These are phyloP conservation scores for Amanita subjunquillea DNA, from an alignment of 768 basidiomycete genomes.

Conservation along the genomic window DNA sequence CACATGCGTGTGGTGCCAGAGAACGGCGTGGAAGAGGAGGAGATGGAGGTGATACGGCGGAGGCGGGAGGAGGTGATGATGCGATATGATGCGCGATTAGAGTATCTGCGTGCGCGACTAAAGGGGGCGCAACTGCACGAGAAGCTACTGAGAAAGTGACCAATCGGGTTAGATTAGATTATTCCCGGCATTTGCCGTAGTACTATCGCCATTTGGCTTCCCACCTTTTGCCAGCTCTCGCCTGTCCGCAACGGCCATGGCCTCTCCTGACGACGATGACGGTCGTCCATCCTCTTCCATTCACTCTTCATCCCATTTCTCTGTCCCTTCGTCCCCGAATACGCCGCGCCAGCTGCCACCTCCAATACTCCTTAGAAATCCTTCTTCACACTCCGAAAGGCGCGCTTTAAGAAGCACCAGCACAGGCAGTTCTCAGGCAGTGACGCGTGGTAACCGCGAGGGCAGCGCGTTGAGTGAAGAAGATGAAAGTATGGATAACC, in stretches of 20 bases:
- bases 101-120: conserved; percentile 72
- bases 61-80: conserved; percentile 60
- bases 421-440: conserved; percentile 44
- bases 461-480: conserved; percentile 41
- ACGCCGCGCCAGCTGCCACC: conserved; percentile 29
- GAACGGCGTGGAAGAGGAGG: conserved; percentile 38
- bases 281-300: too few species aligned
- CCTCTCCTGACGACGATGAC: conserved; percentile 16
- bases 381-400: conserved; percentile 41
- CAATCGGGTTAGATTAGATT: conserved; percentile 15
- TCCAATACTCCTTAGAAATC: conserved; percentile 35
- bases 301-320: conserved; percentile 51
- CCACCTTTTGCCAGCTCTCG: conserved; percentile 19
- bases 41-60: conserved; percentile 60
- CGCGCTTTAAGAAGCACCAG: conserved; percentile 49
- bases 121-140: conserved; percentile 81
- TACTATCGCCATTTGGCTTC: conserved; percentile 17
- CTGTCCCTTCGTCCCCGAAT: conserved; percentile 35
- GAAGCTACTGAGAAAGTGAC: conserved; percentile 57
- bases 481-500: conserved; percentile 34
- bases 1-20: conserved; percentile 47
- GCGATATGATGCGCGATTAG: conserved; percentile 67
- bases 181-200: conserved; percentile 19
- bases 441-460: conserved; percentile 34
- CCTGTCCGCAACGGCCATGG: conserved; percentile 23